These are phyloP conservation scores for Phytophthora podocarpi DNA, from an alignment of 352 stramenopile species.

Conservation along the genomic window DNA sequence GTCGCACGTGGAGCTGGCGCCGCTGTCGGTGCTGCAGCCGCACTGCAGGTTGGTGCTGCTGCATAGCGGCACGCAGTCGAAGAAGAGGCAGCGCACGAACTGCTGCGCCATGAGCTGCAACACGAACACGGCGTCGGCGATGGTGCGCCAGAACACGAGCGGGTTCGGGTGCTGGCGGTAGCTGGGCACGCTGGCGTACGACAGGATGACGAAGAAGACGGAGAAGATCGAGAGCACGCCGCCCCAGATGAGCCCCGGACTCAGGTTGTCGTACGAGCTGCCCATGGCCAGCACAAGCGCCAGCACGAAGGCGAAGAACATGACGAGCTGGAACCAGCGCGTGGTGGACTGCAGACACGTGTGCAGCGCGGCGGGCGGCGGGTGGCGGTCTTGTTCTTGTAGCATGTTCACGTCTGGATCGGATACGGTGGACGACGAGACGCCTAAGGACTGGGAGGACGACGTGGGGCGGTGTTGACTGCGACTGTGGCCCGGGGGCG, in stretches of 20 bases:
- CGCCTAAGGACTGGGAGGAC: conserved; percentile 42
- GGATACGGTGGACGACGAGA: conserved; percentile 43
- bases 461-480: conserved; percentile 23
- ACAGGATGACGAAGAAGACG: conserved; percentile 88
- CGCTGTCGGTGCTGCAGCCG: conserved; percentile 59
- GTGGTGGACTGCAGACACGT: conserved; percentile 82
- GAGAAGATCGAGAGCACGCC: conserved; percentile 83
- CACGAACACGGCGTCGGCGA: conserved; percentile 85
- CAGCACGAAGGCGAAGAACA: conserved; percentile 79
- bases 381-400: conserved; percentile 22
- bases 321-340: conserved; percentile 85
- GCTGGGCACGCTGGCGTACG: conserved; percentile 76
- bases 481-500: neutral
- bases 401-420: conserved; percentile 58
- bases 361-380: conserved; percentile 36
- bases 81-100: conserved; percentile 82
- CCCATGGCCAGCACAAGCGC: conserved; percentile 65
- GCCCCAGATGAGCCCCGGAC: conserved; percentile 83
- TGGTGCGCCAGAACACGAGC: conserved; percentile 89
- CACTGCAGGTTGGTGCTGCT: conserved; percentile 71
- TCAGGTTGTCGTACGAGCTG: conserved; percentile 77
- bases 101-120: conserved; percentile 82
- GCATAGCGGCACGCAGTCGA: conserved; percentile 81
- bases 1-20: conserved; percentile 61
- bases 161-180: conserved; percentile 89